Evolutionary conservation across 2,329 filamentous ascomycete species (phyloP), one percentile per base, ranked within the genome.

Genomic region (Scedosporium dehoogii): DNA sequence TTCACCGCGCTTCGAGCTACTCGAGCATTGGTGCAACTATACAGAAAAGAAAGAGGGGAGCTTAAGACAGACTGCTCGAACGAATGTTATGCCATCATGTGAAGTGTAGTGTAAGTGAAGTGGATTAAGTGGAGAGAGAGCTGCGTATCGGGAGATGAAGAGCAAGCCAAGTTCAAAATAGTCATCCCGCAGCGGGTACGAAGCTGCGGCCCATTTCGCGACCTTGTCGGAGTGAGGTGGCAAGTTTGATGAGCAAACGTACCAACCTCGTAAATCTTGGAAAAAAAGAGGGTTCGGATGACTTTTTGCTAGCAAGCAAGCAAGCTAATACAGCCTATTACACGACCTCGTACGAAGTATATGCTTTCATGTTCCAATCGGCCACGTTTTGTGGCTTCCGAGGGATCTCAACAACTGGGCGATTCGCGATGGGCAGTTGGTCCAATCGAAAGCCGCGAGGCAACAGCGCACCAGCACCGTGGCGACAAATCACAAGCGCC

Each of bases 381-480:
- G 60, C 60, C 60, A 62, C 60, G 60, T 62, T 62, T 62, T 58
- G 60, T 62, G 60, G 51, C 60, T 61, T 18, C 14, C 33, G n/a
- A 42, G 25, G 57, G 10, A 42, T 10, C 29, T 42, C 57, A 42
- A 42, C 38, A 6, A 38, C 41, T 59, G 38, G 38, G 57, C 29
- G 57, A 42, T 25, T 59, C 57, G 57, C 27, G 21, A 25, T 41
- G 16, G 16, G 33, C 18, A 44, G 33, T 16, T 16, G 33, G 4
- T 59, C 57, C 57, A 59, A 59, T 59, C 6, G 38, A 42, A 59
- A 18, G 29, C 4, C 44, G 56, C 56, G 56, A 18, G 56, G 56
- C 27, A 41, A 6, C 14, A 16, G 27, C n/a, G 48, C 60, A 58
- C 60, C 60, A 48, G 23, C 1, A 14, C 12, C 6, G 18, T 41